Conservation (phyloP, 495 filamentous ascomycete species). For the Aspergillus ostianus region DNA sequence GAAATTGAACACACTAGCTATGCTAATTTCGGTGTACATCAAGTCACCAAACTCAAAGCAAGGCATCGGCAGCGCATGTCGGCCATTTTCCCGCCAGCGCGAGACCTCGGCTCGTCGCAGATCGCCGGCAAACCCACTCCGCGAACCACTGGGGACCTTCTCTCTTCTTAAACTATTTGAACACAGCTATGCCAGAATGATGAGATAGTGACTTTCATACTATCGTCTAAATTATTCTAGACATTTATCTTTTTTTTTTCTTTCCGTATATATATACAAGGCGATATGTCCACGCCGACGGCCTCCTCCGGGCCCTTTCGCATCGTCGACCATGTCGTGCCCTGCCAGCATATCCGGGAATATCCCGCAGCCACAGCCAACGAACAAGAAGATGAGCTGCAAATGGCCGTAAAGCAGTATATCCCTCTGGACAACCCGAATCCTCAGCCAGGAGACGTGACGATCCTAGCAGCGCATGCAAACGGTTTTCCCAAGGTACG, state of each 20-base stretch:
- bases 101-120: not conserved
- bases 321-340: slow-evolving; percentile 60
- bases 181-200: not conserved
- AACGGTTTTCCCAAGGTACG: slow-evolving; percentile 86
- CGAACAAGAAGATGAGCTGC: slow-evolving; percentile 59
- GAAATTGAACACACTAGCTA: no score
- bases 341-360: slow-evolving; percentile 70
- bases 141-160: not conserved
- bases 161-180: not conserved
- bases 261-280: not conserved
- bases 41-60: not conserved
- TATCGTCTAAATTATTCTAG: no score
- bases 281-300: not conserved
- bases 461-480: slow-evolving; percentile 79
- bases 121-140: not conserved
- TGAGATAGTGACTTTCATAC: not conserved
- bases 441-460: slow-evolving; percentile 70
- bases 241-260: not conserved
- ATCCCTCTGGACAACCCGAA: slow-evolving; percentile 63
- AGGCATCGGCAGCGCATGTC: not conserved
- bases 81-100: not conserved
- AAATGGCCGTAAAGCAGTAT: slow-evolving; percentile 81
- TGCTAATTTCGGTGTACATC: not conserved
- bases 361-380: slow-evolving; percentile 62
- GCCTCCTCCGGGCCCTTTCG: slow-evolving; percentile 40